Percentiles rank a stretch among this genome's conserved stretches.
These are phyloP conservation scores for Brachypodium distachyon DNA, from an alignment of 202 grass and related monocot genomes.

Conservation along the genomic window DNA sequence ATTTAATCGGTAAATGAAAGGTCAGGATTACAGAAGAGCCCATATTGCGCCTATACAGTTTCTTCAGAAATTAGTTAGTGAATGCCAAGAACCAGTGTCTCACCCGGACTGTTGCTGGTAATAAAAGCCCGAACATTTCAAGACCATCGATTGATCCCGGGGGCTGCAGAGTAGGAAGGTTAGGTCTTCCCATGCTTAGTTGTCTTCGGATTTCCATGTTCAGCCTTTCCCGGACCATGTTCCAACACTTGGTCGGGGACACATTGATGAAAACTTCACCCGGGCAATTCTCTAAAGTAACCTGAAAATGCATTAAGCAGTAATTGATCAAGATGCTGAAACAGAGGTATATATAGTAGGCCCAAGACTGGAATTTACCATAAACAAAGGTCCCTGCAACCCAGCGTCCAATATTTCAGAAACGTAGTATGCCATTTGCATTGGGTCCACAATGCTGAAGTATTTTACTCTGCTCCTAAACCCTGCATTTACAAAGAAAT, in stretches of 20 bases:
- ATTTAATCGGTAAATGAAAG: neutral
- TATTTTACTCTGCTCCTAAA: slow-evolving; percentile 93
- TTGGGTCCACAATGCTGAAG: slow-evolving; percentile 65
- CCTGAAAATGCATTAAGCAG: slow-evolving; percentile 34
- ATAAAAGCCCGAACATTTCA: slow-evolving; percentile 87
- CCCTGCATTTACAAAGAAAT: slow-evolving; percentile 45
- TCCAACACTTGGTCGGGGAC: slow-evolving; percentile 73
- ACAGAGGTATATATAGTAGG: neutral
- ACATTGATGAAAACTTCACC: slow-evolving; percentile 65
- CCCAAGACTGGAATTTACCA: slow-evolving; percentile 39
- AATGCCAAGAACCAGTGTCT: slow-evolving; percentile 20
- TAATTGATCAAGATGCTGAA: slow-evolving; percentile 27
- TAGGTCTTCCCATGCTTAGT: slow-evolving; percentile 45
- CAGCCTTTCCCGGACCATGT: slow-evolving; percentile 85
- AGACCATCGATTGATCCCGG: slow-evolving; percentile 77
- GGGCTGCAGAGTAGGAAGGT: slow-evolving; percentile 64
- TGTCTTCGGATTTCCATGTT: slow-evolving; percentile 77
- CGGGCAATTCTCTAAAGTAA: slow-evolving; percentile 62
- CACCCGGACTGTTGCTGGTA: slow-evolving; percentile 62
- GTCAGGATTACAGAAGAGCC: neutral
- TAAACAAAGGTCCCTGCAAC: slow-evolving; percentile 73
- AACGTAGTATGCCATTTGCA: slow-evolving; percentile 66
- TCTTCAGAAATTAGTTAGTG: slow-evolving; percentile 10
- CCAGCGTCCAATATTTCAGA: slow-evolving; percentile 91
- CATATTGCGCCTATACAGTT: neutral